Percentiles rank a stretch among this genome's conserved stretches.
Conservation (phyloP, 225 moss, liverwort and hornwort genomes). For the Bryoerythrophyllum caledonicum region DNA sequence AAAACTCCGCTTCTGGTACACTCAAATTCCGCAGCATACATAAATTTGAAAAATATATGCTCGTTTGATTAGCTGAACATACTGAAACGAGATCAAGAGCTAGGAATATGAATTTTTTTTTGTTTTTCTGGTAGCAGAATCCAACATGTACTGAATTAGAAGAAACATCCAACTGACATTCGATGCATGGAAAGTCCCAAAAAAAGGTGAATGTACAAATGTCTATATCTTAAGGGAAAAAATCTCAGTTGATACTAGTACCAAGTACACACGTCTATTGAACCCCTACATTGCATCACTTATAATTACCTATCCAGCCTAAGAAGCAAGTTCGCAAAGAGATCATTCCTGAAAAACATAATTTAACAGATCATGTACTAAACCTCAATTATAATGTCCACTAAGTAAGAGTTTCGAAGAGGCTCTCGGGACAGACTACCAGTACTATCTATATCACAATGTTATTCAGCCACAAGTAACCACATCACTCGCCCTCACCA, state of each 20-base stretch:
- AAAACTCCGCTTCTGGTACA: neutral
- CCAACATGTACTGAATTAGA: constrained; percentile 1
- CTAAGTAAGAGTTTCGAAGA: neutral
- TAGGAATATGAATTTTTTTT: neutral
- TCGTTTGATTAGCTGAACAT: neutral
- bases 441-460: neutral
- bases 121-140: neutral
- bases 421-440: neutral
- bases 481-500: neutral
- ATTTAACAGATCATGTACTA: neutral
- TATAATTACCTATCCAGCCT: constrained; percentile 2
- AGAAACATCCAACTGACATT: neutral
- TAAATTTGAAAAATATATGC: neutral
- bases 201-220: neutral
- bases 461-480: neutral
- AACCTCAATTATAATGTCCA: constrained; percentile 5
- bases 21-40: neutral
- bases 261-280: neutral
- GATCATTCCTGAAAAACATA: neutral
- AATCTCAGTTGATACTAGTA: neutral
- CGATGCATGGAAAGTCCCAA: neutral
- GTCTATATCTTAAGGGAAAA: neutral
- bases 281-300: constrained; percentile 15
- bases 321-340: neutral
- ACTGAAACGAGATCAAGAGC: neutral